A percentile compares a stretch with the other conserved stretches of the same genome.
These are phyloP conservation scores for Backusella westeae DNA, from an alignment of 192 early-diverging fungal species.

Conservation along the genomic window DNA sequence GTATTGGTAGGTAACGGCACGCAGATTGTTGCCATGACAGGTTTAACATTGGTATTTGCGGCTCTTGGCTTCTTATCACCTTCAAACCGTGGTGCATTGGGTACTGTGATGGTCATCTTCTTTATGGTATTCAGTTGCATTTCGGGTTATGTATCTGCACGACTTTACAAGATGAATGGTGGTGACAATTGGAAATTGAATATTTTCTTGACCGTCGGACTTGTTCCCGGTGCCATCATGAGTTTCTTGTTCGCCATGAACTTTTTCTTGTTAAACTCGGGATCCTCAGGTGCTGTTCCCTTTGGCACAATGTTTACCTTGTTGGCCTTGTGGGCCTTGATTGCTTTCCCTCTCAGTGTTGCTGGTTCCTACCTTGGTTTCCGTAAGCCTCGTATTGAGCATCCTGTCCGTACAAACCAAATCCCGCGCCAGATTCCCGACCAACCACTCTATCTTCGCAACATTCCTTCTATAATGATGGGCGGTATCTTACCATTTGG, in stretches of 20 bases:
- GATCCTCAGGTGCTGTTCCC: conserved; percentile 89
- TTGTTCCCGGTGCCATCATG: conserved; percentile 75
- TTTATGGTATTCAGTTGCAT: conserved; percentile 86
- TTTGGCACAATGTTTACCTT: conserved; percentile 88
- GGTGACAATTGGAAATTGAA: conserved; percentile 89
- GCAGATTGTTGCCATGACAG: conserved; percentile 73
- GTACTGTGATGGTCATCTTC: conserved; percentile 91
- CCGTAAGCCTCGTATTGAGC: conserved; percentile 64
- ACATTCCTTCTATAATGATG: conserved; percentile 69
- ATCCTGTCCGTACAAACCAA: conserved; percentile 86
- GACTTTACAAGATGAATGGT: conserved; percentile 94
- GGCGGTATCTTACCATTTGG: conserved; percentile 91
- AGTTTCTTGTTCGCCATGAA: conserved; percentile 72
- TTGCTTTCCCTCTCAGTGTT: conserved; percentile 83
- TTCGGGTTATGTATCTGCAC: conserved; percentile 88
- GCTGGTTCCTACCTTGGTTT: conserved; percentile 76
- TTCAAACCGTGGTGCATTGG: conserved; percentile 86
- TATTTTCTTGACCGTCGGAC: conserved; percentile 74
- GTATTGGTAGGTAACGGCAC: conserved; percentile 86
- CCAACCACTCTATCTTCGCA: conserved; percentile 78
- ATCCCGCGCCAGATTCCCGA: conserved; percentile 95
- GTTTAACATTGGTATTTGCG: conserved; percentile 82
- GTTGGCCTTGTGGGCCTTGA: conserved; percentile 72
- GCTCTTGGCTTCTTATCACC: conserved; percentile 94
- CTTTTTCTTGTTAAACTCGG: conserved; percentile 76